Evolutionary conservation across 352 stramenopile genomes (phyloP), one percentile per base, ranked within the genome.

Genomic region (Thalassiosira exigua): DNA sequence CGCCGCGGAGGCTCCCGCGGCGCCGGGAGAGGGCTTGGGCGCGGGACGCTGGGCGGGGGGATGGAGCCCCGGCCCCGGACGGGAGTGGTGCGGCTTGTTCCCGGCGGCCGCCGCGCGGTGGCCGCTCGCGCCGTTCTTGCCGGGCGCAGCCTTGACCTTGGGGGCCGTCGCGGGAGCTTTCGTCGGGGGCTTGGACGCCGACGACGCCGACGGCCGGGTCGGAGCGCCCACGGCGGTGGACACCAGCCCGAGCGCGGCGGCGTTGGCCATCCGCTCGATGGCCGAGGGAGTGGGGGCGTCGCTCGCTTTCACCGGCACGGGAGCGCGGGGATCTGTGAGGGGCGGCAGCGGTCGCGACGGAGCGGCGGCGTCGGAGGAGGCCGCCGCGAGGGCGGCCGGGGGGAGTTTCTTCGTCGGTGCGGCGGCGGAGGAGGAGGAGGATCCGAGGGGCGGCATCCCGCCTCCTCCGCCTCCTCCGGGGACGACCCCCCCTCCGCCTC

Each of bases 371-470:
- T 5, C 53, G 12, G 53, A 39, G 53, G 53, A 39, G 53, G 53
- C 53, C 32, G 53, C n/a, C 53, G 53, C 17, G 17, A 17, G 17
- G 39, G 53, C 53, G 22, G 27, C 39, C 14, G 53, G 53, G n/a
- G 26, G 17, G 22, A 26, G 24, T 21, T 21, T 5, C 53, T 32
- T 17, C n/a, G 53, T n/a, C 17, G 17, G 17, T 19, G 17, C 53
- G 33, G n/a, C 53, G 53, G 32, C 39, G 27, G 0, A n/a, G n/a
- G 53, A 36, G 53, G 53, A 46, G 53, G 53, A 30, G 53, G 53
- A n/a, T 5, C 14, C 21, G 22, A 61, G 53, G n/a, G n/a, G n/a
- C n/a, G n/a, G n/a, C n/a, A n/a, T n/a, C n/a, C 17, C 17, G 12
- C n/a, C 12, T n/a, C 11, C 11, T 4, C 22, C 19, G 26, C 53